Base-by-base conservation (phyloP, 352 stramenopile genomes). In the Phytophthora sojae region DNA sequence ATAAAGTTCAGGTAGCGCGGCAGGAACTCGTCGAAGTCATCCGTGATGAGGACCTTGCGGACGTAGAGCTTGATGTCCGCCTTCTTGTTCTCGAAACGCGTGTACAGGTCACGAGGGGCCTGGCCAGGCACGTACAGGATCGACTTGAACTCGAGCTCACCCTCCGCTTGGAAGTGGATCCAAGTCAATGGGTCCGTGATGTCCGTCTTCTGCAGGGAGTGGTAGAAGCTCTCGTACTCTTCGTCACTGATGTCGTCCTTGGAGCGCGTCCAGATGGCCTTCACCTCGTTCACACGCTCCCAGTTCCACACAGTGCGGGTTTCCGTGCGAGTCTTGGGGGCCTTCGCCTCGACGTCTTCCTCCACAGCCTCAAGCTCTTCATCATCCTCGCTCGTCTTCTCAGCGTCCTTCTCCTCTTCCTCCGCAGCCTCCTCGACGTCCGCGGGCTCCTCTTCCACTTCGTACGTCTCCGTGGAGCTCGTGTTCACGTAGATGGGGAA, bases 101-200 rank as follows among this genome's bases (percentile, higher is more conserved):
- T 91, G 81, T 97, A 98, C 47, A 98, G 49, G 65, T 98, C 88
- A 44, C 73, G 75, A 19, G 95, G 85, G 21, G 97, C 89, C 57
- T 94, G 86, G 12, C 85, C 85, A 17, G 98, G 98, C 6, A 99
- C 80, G 86, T 99, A 99, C 45, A 99, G 72, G 61, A 99, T 99
- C 37, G 94, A 98, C 85, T 99, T 99, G 90, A 99, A 99, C 78
- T 99, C 98, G 57, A 99, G 98, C 72, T 99, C 98, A 67, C 98
- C 98, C 85, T 99, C 98, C 15, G 97, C 98, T 76, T 99, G 97
- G 83, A 99, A 99, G 84, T 99, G 98, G 39, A 97, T 99, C 97
- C 98, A 99, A n/a, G 93, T 92, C 45, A 96, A 74, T 30, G 97
- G 92, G 57, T 99, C 91, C 30, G 77, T 80, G 8, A 77, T 79